These are phyloP conservation scores for Triangularia verruculosa DNA, from an alignment of 2,329 filamentous ascomycete species.

Conservation along the genomic window DNA sequence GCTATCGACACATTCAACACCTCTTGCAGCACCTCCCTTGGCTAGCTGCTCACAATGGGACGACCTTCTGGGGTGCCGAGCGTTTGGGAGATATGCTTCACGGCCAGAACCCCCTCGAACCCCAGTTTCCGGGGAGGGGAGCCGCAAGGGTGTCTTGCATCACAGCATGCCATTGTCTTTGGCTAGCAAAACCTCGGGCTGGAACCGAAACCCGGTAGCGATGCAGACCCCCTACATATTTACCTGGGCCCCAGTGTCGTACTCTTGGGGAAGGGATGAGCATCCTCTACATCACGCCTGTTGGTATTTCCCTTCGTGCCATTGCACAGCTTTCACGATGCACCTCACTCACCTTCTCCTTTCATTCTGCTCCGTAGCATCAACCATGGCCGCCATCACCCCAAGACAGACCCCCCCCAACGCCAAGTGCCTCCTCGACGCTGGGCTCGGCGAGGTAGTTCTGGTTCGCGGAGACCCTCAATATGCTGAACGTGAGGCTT, in stretches of 20 bases:
- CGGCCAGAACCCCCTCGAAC: too few species aligned
- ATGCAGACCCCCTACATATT: background rate
- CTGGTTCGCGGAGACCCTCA: slow-evolving; percentile 9
- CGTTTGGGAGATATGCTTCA: background rate
- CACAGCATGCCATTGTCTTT: background rate
- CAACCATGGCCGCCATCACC: slow-evolving; percentile 4
- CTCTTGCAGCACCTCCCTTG: background rate
- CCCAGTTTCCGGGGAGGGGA: background rate
- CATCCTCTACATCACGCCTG: background rate
- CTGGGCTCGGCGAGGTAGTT: slow-evolving; percentile 7
- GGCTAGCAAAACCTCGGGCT: background rate
- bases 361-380: background rate
- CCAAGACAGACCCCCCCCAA: background rate
- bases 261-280: background rate
- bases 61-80: background rate
- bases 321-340: background rate
- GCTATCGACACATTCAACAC: background rate
- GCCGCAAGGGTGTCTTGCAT: background rate
- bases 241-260: background rate
- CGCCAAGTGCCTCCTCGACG: background rate
- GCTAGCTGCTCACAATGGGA: background rate
- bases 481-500: slow-evolving; percentile 13
- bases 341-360: background rate
- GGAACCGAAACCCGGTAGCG: background rate
- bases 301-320: background rate